Percentiles rank a stretch among this genome's conserved stretches.
These are phyloP conservation scores for Laguncularia racemosa DNA, from an alignment of 345 rosid genomes.

Conservation along the genomic window DNA sequence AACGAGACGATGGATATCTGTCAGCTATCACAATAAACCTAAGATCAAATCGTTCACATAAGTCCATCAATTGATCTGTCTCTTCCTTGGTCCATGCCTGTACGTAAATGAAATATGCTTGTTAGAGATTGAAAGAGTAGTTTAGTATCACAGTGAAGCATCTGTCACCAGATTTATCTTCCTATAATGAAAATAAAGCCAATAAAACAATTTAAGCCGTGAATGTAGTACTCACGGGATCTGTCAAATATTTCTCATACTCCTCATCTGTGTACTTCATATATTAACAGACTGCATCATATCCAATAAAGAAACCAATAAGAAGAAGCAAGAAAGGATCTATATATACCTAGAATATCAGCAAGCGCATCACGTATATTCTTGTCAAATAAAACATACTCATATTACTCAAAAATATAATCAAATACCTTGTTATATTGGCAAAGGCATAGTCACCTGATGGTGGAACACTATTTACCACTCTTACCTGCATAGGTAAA, in stretches of 20 bases:
- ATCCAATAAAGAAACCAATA: constrained; percentile 15
- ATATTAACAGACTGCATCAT: constrained; percentile 59
- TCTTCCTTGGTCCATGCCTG: constrained; percentile 92
- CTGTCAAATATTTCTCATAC: constrained; percentile 72
- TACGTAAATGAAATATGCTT: background rate
- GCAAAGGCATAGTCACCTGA: constrained; percentile 93
- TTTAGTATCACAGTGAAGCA: too few species aligned
- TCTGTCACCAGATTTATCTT: too few species aligned
- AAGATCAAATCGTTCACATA: constrained; percentile 79
- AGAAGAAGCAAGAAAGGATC: background rate
- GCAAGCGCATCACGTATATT: background rate
- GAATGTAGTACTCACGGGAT: constrained; percentile 58
- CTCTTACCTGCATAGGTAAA: constrained; percentile 57
- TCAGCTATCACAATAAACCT: constrained; percentile 81
- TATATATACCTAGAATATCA: background rate
- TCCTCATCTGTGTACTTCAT: constrained; percentile 77
- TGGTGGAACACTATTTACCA: constrained; percentile 85
- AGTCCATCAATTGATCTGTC: constrained; percentile 82
- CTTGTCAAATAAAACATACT: background rate
- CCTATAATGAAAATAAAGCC: too few species aligned
- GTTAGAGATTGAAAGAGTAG: background rate
- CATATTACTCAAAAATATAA: background rate
- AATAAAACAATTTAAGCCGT: background rate
- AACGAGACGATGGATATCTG: constrained; percentile 55
- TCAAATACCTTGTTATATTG: constrained; percentile 75